Base-by-base conservation (phyloP, 2,329 filamentous ascomycete genomes). In the Calonectria leucothoes region DNA sequence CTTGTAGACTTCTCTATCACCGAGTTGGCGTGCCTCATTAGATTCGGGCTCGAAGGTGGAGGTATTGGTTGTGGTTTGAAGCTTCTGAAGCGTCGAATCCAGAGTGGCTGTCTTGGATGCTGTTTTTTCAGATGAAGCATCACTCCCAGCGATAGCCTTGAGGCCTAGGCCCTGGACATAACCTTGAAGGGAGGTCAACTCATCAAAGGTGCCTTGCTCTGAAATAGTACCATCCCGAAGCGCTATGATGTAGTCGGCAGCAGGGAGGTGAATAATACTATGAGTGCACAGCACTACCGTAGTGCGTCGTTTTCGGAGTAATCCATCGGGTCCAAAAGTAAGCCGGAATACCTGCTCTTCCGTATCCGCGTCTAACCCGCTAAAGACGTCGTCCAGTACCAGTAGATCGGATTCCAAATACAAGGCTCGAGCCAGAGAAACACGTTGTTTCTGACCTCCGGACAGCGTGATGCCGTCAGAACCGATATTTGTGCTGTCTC, bases 1-100 rank as follows among this genome's bases (percentile, higher is more conserved):
- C 0, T 74, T 78, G 66, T 86, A 86, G 3, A 85, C 81, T 0
- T 79, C 78, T 12, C 68, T 75, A 63, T 84, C 82, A 1, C 83
- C 82, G 1, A 76, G 20, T 39, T 61, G 12, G 6, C 55, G 55
- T 20, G 33, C 20, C 35, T 61, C 55, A 39, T 35, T 25, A 2
- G n/a, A 11, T 10, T 61, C 33, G 6, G 23, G 25, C 15, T 72
- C 23, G 80, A 80, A 1, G 80, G 76, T 15, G 78, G 76, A 6
- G 59, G 72, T 25, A 81, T 74, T 1, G 75, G 76, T 4, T 72
- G 27, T 1, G n/a, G n/a, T 49, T 37, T 14, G 73, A 37, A 6
- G 27, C 49, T 0, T 33, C 10, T 5, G 64, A 42, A 17, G 35
- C 14, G 10, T 25, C 39, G 55, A 39, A 17, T 33, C 42, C 6